These are phyloP conservation scores for Yarrowia porcina DNA, from an alignment of 805 yeast species.

Conservation along the genomic window DNA sequence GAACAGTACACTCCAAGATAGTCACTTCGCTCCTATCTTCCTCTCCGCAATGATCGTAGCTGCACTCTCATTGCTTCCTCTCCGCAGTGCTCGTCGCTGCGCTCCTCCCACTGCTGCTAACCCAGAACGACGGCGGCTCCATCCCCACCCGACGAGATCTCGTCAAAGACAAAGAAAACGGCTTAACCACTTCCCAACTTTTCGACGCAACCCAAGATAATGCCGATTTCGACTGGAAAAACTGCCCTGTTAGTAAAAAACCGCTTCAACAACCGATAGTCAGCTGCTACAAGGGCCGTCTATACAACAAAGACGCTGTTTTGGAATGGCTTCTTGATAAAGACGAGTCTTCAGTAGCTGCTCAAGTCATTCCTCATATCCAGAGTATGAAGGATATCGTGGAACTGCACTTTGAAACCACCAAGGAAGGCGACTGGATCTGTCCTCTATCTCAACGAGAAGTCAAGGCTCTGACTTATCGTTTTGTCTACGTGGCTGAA, in stretches of 20 bases:
- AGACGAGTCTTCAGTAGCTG: constrained; percentile 35
- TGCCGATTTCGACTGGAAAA: constrained; percentile 41
- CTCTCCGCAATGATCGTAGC: background rate
- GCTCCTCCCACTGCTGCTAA: background rate
- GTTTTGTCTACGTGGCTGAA: constrained; percentile 45
- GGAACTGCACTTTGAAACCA: constrained; percentile 38
- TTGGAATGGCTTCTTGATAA: constrained; percentile 51
- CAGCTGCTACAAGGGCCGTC: constrained; percentile 60
- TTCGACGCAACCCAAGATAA: constrained; percentile 32
- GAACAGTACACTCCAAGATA: too few species aligned
- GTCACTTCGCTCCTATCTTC: too few species aligned
- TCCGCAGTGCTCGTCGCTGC: background rate
- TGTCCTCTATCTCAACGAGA: constrained; percentile 42
- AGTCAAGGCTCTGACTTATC: constrained; percentile 39
- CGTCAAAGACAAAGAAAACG: constrained; percentile 32
- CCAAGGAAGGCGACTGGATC: constrained; percentile 33
- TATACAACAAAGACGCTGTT: constrained; percentile 60
- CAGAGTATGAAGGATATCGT: constrained; percentile 45
- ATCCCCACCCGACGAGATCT: constrained; percentile 60
- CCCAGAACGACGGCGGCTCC: constrained; percentile 61
- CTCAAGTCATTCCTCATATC: constrained; percentile 40
- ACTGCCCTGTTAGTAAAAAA: constrained; percentile 47
- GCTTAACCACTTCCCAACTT: constrained; percentile 31
- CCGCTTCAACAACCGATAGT: constrained; percentile 51
- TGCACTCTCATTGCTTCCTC: background rate